Conservation (phyloP, 352 stramenopile genomes). For the Phytopythium boreale region DNA sequence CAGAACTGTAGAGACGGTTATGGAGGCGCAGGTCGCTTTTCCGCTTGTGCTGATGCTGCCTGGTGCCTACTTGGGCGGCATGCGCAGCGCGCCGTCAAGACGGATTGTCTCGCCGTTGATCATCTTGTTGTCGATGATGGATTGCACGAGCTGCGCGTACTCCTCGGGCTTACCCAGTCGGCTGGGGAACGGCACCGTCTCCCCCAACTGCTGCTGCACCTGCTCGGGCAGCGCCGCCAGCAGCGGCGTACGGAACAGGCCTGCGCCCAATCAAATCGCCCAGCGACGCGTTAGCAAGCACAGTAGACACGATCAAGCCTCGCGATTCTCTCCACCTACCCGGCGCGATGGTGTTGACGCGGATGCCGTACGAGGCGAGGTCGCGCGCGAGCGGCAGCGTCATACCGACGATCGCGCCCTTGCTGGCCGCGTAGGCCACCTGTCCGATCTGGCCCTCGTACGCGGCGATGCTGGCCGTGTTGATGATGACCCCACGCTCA, state of each 20-base stretch:
- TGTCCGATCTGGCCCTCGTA: constrained; percentile 98
- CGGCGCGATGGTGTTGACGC: constrained; percentile 96
- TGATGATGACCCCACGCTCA: constrained; percentile 96
- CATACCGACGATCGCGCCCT: constrained; percentile 96
- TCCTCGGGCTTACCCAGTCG: constrained; percentile 94
- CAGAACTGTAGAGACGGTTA: too few species aligned
- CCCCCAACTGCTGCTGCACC: constrained; percentile 91
- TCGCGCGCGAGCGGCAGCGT: constrained; percentile 96
- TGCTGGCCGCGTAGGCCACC: constrained; percentile 96
- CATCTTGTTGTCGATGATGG: constrained; percentile 98
- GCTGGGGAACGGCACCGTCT: constrained; percentile 94
- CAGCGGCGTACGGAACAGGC: constrained; percentile 96
- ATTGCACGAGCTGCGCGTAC: constrained; percentile 93
- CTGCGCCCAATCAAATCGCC: constrained; percentile 13
- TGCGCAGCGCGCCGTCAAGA: constrained; percentile 96
- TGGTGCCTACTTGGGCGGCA: constrained; percentile 84
- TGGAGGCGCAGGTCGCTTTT: background rate
- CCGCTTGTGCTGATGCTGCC: background rate
- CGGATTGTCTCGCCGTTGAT: constrained; percentile 98
- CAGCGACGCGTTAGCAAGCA: background rate
- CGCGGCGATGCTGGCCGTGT: constrained; percentile 97
- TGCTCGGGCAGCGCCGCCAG: constrained; percentile 94
- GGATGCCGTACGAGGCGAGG: constrained; percentile 91
- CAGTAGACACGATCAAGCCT: background rate
- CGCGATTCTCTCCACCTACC: constrained; percentile 24